Conservation (phyloP, 2,329 filamentous ascomycete genomes). For the Dactylellina cionopaga region DNA sequence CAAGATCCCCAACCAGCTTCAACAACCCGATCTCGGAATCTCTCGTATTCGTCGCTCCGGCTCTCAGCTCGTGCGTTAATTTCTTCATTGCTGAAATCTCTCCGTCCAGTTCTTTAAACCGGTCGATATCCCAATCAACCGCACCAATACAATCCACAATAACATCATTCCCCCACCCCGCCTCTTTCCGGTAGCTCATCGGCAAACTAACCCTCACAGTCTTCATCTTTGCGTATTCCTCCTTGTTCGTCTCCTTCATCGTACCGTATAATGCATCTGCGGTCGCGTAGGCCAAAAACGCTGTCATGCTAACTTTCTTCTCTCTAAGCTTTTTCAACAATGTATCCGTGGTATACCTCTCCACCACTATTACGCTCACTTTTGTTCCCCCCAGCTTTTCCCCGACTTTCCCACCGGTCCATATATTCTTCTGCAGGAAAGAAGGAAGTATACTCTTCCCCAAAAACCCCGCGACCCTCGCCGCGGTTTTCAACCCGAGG, state of each 20-base stretch:
- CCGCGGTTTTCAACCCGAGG: slow-evolving; percentile 36
- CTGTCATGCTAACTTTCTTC: slow-evolving; percentile 31
- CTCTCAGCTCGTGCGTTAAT: slow-evolving; percentile 21
- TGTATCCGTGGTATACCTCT: neutral
- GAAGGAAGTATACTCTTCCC: slow-evolving; percentile 32
- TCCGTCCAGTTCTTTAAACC: slow-evolving; percentile 62
- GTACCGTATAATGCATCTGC: slow-evolving; percentile 4
- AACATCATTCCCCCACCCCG: slow-evolving; percentile 50
- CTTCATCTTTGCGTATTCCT: slow-evolving; percentile 33
- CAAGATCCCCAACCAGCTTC: slow-evolving; percentile 63
- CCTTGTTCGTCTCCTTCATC: slow-evolving; percentile 2
- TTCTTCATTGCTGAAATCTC: slow-evolving; percentile 53
- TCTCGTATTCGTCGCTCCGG: slow-evolving; percentile 60
- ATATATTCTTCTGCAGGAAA: slow-evolving; percentile 26
- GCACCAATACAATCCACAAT: slow-evolving; percentile 59
- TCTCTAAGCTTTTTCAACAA: neutral
- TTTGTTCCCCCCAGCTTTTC: slow-evolving; percentile 11
- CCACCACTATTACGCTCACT: neutral
- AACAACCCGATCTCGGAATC: slow-evolving; percentile 62
- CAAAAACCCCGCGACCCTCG: slow-evolving; percentile 4
- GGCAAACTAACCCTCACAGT: slow-evolving; percentile 31
- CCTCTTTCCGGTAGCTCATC: slow-evolving; percentile 34
- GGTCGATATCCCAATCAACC: slow-evolving; percentile 57
- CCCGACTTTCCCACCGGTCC: slow-evolving; percentile 16
- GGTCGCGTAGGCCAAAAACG: slow-evolving; percentile 27